phyloP scores from a whole-genome alignment of 192 early-diverging fungal species.

The Haplosporangium gracile region DNA sequence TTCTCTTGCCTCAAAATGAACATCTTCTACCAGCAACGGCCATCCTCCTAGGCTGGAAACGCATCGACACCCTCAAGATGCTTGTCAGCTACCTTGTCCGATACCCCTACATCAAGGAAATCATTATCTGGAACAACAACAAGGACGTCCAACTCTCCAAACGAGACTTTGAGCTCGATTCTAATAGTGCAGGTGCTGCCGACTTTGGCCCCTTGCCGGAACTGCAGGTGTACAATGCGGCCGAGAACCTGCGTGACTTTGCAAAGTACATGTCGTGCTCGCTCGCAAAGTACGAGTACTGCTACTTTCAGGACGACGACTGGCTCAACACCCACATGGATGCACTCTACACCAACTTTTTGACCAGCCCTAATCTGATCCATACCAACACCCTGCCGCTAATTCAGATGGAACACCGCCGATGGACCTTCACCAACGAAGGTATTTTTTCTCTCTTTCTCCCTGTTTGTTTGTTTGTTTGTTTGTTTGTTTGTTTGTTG shows the following conservation, averaged over 20 bases:
- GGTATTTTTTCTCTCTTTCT: slow-evolving; percentile 33
- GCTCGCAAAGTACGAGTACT: slow-evolving; percentile 63
- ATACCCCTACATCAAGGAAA: slow-evolving; percentile 69
- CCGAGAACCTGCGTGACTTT: slow-evolving; percentile 65
- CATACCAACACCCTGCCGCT: slow-evolving; percentile 66
- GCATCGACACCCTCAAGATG: slow-evolving; percentile 48
- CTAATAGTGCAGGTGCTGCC: not conserved
- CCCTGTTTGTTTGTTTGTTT: not conserved
- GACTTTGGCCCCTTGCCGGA: slow-evolving; percentile 36
- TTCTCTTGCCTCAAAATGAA: slow-evolving; percentile 32
- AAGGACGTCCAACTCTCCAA: slow-evolving; percentile 35
- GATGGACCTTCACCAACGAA: slow-evolving; percentile 67
- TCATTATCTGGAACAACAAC: slow-evolving; percentile 67
- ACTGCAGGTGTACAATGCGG: slow-evolving; percentile 60
- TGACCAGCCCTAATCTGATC: slow-evolving; percentile 63
- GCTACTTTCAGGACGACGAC: slow-evolving; percentile 73
- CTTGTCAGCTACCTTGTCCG: slow-evolving; percentile 62
- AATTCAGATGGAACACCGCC: slow-evolving; percentile 61
- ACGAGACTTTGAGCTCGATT: slow-evolving; percentile 40
- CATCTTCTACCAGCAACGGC: slow-evolving; percentile 61
- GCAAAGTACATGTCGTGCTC: slow-evolving; percentile 68
- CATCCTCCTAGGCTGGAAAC: slow-evolving; percentile 65
- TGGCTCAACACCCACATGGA: slow-evolving; percentile 69
- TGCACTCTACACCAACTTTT: slow-evolving; percentile 69
- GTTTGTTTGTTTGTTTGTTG: not conserved